These are phyloP conservation scores for Aureobasidium leucospermi DNA, from an alignment of 2,329 filamentous ascomycete species.

Conservation along the genomic window DNA sequence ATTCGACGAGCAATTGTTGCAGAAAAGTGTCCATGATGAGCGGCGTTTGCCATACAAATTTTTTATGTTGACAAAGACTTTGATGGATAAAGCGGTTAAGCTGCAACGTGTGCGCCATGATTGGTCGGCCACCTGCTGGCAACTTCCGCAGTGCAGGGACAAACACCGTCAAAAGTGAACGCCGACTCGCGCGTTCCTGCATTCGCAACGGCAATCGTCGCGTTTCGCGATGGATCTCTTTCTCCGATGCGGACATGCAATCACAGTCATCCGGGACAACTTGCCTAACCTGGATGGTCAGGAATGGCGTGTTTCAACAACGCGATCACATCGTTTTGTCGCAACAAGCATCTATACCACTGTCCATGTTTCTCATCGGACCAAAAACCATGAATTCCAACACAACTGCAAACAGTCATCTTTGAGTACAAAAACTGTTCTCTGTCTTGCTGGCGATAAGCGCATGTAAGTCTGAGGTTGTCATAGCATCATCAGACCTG, in stretches of 20 bases:
- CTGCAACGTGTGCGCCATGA: conserved; percentile 2
- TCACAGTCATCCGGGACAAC: neutral
- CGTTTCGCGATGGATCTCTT: neutral
- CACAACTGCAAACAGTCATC: too few species aligned
- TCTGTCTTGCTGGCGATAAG: too few species aligned
- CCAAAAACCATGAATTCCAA: too few species aligned
- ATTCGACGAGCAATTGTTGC: too few species aligned
- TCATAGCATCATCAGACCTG: too few species aligned
- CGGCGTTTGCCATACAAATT: conserved; percentile 1
- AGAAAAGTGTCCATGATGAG: neutral
- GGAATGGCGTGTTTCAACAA: neutral
- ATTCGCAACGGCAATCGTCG: conserved; percentile 3
- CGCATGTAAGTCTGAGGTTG: too few species aligned
- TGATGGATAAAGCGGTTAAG: neutral
- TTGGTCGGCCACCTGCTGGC: neutral
- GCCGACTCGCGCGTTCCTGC: conserved; percentile 8
- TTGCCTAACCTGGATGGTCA: neutral
- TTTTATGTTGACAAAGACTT: conserved; percentile 5
- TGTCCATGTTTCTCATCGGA: too few species aligned
- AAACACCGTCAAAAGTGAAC: neutral
- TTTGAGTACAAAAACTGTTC: too few species aligned
- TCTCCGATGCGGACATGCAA: neutral
- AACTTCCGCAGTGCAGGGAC: conserved; percentile 10
- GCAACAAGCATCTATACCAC: neutral
- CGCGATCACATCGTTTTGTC: neutral